Evolutionary conservation across 352 stramenopile species (phyloP), one percentile per base, ranked within the genome.

Genomic region (Phytophthora lateralis): DNA sequence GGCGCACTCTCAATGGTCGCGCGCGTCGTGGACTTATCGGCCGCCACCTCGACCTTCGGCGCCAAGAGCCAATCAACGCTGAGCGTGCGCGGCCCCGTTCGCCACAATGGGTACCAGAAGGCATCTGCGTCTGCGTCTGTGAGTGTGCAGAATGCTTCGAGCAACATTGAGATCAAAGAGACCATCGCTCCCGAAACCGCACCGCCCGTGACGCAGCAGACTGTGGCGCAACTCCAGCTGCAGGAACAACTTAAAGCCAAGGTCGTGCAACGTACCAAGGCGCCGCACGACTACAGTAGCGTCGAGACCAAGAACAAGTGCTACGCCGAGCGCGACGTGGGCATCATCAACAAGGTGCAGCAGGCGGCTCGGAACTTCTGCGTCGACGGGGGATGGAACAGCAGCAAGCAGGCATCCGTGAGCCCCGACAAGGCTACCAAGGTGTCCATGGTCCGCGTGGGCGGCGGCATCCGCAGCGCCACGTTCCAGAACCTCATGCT

Each of bases 401-500:
- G 45, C 2, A 18, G 47, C 0, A 57, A 58, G 4, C 49, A 66
- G 26, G 24, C 37, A 2, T 45, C 42, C 18, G 43, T 63, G 0
- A 65, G 51, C 29, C 11, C 18, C 17, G 46, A 49, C 1, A 45
- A 72, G 10, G 71, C 66, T 5, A 80, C 76, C 0, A 68, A 73
- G 41, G 55, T 82, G 8, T 75, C 71, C 0, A 66, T 69, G 17
- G 81, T 68, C 39, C 34, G 60, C 11, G 70, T 60, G 10, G 26
- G 21, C 21, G 77, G 67, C 15, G 68, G 63, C 0, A 62, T 88
- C 27, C 43, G 37, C 1, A 68, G 58, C n/a, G 62, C 73, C 4
- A 63, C 73, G 12, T 79, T 88, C 45, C 45, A 71, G 24, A 77
- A 87, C 27, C 48, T 92, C 4, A 71, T 67, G 51, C 41, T 91